Evolutionary conservation across 2,329 filamentous ascomycete genomes (phyloP).

Genomic region (Ceratocystis ficicola): DNA sequence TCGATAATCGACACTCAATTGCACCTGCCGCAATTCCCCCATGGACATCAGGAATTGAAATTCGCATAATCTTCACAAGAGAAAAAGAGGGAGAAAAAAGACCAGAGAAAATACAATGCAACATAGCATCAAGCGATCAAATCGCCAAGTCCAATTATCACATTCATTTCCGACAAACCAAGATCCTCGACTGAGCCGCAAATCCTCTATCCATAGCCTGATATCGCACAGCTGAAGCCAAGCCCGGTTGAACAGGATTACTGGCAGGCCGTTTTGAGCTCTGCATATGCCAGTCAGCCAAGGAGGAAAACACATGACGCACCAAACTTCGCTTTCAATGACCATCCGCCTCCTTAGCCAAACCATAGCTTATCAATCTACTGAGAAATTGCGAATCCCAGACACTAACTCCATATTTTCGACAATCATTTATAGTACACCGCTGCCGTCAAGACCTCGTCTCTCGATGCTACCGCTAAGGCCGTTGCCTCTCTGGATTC

Average conservation of each 20-base stretch:
- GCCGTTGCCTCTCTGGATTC: constrained; percentile 59
- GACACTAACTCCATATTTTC: constrained; percentile 11
- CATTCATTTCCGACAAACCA: constrained; percentile 5
- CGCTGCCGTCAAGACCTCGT: constrained; percentile 74
- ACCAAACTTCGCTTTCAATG: neutral
- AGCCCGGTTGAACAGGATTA: neutral
- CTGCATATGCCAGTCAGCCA: neutral
- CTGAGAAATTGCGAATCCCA: neutral
- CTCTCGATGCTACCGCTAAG: constrained; percentile 75
- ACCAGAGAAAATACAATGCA: neutral
- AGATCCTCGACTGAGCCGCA: constrained; percentile 7
- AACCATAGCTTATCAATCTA: neutral
- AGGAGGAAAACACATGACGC: neutral
- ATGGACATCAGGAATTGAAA: neutral
- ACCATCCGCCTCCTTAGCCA: neutral
- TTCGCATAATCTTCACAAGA: neutral
- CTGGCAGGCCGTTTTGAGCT: neutral
- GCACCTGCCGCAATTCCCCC: neutral
- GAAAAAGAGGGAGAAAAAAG: neutral
- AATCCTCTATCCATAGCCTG: neutral
- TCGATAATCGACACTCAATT: neutral
- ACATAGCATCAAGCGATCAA: neutral
- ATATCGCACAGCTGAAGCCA: neutral
- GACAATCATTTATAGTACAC: constrained; percentile 60
- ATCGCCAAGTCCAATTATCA: neutral